Conservation (phyloP, 2,329 filamentous ascomycete genomes). For the Pyrenophora teres region DNA sequence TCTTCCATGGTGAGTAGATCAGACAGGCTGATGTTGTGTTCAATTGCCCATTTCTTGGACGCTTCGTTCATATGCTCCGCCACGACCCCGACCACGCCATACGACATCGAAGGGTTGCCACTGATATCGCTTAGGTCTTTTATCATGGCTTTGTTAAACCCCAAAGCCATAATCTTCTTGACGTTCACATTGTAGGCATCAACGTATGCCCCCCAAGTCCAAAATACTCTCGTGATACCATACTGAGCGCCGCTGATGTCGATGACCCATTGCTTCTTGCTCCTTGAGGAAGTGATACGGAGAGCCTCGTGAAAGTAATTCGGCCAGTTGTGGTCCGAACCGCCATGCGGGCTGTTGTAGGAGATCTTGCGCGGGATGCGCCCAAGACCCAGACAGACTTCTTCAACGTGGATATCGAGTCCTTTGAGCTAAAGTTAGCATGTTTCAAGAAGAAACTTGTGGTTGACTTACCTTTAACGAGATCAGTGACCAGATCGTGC, state of each 20-base stretch:
- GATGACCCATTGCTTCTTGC: neutral
- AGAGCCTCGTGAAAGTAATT: neutral
- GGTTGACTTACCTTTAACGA: neutral
- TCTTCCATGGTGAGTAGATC: neutral
- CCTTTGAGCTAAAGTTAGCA: neutral
- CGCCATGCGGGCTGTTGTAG: neutral
- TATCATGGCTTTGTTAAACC: neutral
- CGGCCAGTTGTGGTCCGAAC: neutral
- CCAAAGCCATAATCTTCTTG: rapidly evolving
- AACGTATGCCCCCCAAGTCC: neutral
- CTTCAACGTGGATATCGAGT: neutral
- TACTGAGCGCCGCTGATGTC: constrained; percentile 7
- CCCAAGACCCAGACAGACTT: neutral
- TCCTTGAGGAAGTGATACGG: neutral
- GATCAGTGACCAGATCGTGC: neutral
- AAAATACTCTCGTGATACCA: neutral
- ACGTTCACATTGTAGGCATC: neutral
- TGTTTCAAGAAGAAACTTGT: rapidly evolving
- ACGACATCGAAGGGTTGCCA: neutral
- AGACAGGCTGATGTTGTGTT: neutral
- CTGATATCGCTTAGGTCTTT: neutral
- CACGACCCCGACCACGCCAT: neutral
- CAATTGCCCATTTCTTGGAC: neutral
- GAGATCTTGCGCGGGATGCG: neutral
- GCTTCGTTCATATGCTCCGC: neutral